Evolutionary conservation across 1,284 basidiomycete species (phyloP).

Genomic region (Malassezia equina): DNA sequence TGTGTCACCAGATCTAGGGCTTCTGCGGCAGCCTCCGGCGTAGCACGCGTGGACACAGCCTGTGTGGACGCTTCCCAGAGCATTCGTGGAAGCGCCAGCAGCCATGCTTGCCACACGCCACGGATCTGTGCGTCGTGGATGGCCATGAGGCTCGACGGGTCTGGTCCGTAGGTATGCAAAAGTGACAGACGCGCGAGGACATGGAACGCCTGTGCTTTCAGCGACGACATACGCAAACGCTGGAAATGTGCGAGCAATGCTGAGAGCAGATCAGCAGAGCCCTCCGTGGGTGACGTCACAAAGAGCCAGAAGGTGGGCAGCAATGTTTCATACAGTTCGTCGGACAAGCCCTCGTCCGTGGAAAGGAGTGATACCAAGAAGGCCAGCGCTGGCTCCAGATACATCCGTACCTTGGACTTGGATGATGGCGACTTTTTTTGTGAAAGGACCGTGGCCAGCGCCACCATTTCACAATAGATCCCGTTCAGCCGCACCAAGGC

Average conservation of each 20-base stretch:
- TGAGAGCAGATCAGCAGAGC: neutral
- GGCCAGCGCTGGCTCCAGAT: neutral
- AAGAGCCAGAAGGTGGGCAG: slow-evolving; percentile 16
- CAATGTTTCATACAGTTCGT: slow-evolving; percentile 1
- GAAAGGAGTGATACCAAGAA: neutral
- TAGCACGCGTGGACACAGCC: neutral
- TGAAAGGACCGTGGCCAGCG: neutral
- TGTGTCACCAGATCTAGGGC: neutral
- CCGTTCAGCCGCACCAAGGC: slow-evolving; percentile 3
- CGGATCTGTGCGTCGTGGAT: neutral
- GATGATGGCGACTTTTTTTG: neutral
- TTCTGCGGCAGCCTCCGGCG: neutral
- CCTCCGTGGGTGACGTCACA: neutral
- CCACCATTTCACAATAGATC: slow-evolving; percentile 15
- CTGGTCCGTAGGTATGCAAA: slow-evolving; percentile 6
- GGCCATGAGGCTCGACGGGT: neutral
- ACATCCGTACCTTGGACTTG: neutral
- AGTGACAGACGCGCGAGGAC: slow-evolving; percentile 12
- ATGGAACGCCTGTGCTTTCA: slow-evolving; percentile 7
- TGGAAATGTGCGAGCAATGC: neutral
- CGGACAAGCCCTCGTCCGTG: neutral
- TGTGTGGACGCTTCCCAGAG: slow-evolving; percentile 9
- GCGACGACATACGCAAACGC: neutral
- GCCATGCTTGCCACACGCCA: slow-evolving; percentile 4
- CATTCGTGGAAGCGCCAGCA: slow-evolving; percentile 12